Evolutionary conservation across 257 asterid species (phyloP), one percentile per base, ranked within the genome.

Genomic region (Lycium barbarum): DNA sequence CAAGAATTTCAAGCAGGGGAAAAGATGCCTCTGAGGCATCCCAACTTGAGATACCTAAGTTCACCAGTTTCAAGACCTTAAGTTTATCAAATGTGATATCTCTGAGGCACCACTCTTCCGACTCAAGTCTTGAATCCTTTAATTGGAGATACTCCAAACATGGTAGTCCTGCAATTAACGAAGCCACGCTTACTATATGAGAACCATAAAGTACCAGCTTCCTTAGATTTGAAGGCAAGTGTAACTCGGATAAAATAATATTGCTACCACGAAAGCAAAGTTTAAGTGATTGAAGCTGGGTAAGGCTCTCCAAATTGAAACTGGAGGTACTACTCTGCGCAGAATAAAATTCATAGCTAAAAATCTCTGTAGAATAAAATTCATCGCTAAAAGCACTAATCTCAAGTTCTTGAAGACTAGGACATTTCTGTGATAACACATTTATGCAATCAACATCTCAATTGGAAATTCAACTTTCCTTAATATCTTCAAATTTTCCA

Each of bases 201-300:
- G 54, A 3, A 26, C 10, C 26, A 1, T 1, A 1, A 6, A 68
- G 51, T 68, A 0, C 0, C 51, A 68, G 6, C 10, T 36, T 18
- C 78, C 6, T 68, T 36, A 68, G 12, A 68, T 68, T 68, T 68
- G 51, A 68, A 36, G 53, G 78, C 26, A 68, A 9, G 78, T 36
- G 51, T 68, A 68, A 15, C 5, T 68, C 12, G 51, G 78, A 3
- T 36, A 40, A 7, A 68, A 36, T 36, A 70, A 2, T 20, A 11
- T 63, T 63, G 38, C 70, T 13, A 63, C 70, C 70, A 22, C 11
- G 3, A 17, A 70, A 70, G 53, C 13, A 70, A 70, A 70, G 33
- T 14, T 9, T 0, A 38, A 70, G 79, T 70, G 0, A 3, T 70
- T 70, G 54, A 38, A 70, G 79, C 33, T 40, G 54, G 15, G 4